Evolutionary conservation across 306 rosid genomes (phyloP).

Genomic region (Acacia confusa): DNA sequence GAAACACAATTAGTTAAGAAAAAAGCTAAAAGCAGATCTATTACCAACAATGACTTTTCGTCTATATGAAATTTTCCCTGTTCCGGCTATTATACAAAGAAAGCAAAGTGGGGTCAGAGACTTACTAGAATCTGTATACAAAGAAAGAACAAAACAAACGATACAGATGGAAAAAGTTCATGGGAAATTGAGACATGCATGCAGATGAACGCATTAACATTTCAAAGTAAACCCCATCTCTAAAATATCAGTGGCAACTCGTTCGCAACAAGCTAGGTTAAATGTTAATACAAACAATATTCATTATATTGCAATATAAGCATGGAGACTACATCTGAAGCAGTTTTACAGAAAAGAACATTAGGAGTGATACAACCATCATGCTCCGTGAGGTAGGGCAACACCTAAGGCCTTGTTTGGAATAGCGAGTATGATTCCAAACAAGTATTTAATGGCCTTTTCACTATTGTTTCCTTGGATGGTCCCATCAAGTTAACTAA

Average conservation of each 20-base stretch:
- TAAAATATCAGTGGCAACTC: slow-evolving; percentile 52
- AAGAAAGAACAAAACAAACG: background rate
- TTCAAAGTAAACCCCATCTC: slow-evolving; percentile 66
- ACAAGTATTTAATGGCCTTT: background rate
- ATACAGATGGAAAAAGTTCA: background rate
- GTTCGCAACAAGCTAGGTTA: slow-evolving; percentile 32
- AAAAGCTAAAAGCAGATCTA: background rate
- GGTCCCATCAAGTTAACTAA: background rate
- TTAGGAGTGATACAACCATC: background rate
- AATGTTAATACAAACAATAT: slow-evolving; percentile 34
- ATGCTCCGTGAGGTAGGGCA: background rate
- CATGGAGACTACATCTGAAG: background rate
- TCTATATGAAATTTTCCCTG: background rate
- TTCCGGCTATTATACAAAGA: slow-evolving; percentile 35
- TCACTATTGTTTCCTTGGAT: too few species aligned
- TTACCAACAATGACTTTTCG: slow-evolving; percentile 51
- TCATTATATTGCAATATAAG: slow-evolving; percentile 14
- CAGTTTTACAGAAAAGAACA: background rate
- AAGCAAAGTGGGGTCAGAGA: slow-evolving; percentile 10
- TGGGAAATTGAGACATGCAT: background rate
- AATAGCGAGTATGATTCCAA: too few species aligned
- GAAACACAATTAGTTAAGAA: background rate
- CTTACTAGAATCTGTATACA: background rate
- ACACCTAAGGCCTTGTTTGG: too few species aligned
- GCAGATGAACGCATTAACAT: slow-evolving; percentile 42